Evolutionary conservation across 2,329 filamentous ascomycete genomes (phyloP).

Genomic region (Claviceps purpurea): DNA sequence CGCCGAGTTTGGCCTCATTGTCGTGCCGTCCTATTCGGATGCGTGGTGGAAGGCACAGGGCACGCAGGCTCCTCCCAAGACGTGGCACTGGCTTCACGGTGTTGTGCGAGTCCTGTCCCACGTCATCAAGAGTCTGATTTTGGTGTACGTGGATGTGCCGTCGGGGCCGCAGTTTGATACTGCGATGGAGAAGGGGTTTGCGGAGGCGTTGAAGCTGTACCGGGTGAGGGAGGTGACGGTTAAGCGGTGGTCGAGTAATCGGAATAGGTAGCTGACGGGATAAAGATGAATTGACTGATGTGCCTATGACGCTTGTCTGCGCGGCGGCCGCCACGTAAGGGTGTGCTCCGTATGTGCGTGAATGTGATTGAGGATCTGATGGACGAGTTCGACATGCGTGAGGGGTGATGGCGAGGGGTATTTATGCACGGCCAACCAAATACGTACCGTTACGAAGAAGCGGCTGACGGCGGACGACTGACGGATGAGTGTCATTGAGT

Average conservation of each 20-base stretch:
- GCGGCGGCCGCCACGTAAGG: too few species aligned
- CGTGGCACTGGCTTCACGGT: slow-evolving; percentile 78
- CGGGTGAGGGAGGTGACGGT: slow-evolving; percentile 69
- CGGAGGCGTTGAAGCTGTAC: slow-evolving; percentile 52
- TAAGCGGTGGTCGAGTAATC: slow-evolving; percentile 72
- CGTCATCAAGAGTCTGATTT: slow-evolving; percentile 76
- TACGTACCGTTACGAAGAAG: too few species aligned
- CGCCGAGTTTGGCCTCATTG: slow-evolving; percentile 78
- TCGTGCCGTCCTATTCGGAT: slow-evolving; percentile 72
- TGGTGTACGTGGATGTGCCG: slow-evolving; percentile 87
- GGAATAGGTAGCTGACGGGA: slow-evolving; percentile 35
- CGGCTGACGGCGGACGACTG: too few species aligned
- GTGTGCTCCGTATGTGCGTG: too few species aligned
- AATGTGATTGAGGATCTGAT: too few species aligned
- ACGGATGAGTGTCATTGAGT: too few species aligned
- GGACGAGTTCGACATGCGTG: too few species aligned
- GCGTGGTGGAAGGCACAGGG: slow-evolving; percentile 53
- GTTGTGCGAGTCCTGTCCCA: slow-evolving; percentile 81
- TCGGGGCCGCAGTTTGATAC: slow-evolving; percentile 40
- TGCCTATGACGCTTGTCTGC: too few species aligned
- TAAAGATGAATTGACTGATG: background rate
- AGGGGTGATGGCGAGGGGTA: too few species aligned
- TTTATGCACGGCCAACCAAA: too few species aligned
- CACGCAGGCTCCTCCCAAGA: slow-evolving; percentile 33
- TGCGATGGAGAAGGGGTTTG: slow-evolving; percentile 40